Percentiles rank a stretch among this genome's conserved stretches.
phyloP scores from a whole-genome alignment of 257 asterid genomes.

The Rhazya stricta region DNA sequence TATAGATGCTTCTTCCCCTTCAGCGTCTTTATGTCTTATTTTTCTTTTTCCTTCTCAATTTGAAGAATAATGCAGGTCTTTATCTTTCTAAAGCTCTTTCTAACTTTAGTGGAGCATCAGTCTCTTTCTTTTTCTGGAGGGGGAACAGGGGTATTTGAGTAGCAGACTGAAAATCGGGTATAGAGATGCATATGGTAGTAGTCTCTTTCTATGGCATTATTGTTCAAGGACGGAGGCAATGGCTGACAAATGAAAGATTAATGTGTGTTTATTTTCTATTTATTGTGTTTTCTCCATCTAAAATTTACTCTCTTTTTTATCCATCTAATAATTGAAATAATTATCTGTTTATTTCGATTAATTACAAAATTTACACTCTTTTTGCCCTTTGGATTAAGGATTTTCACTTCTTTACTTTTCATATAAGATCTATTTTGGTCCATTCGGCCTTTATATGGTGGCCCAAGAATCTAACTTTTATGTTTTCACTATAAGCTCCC shows the following conservation, averaged over 20 bases:
- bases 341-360: background rate
- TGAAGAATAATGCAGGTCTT: background rate
- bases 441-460: constrained; percentile 6
- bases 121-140: background rate
- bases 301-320: too few species aligned
- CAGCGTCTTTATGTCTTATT: background rate
- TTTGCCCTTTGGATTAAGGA: background rate
- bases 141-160: background rate
- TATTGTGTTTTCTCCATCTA: too few species aligned
- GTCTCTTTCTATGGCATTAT: too few species aligned
- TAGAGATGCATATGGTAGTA: too few species aligned
- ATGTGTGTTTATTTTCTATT: too few species aligned
- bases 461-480: constrained; percentile 7
- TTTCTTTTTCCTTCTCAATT: background rate
- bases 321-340: too few species aligned
- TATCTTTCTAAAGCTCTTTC: background rate
- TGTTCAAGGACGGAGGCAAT: too few species aligned
- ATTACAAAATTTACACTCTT: background rate
- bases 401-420: background rate
- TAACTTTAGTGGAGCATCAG: background rate
- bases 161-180: too few species aligned
- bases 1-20: background rate
- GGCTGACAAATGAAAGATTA: too few species aligned
- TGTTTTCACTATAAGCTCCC: background rate
- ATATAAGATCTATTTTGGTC: background rate